phyloP scores from a whole-genome alignment of 306 rosid genomes.

The Pyrus bretschneideri region DNA sequence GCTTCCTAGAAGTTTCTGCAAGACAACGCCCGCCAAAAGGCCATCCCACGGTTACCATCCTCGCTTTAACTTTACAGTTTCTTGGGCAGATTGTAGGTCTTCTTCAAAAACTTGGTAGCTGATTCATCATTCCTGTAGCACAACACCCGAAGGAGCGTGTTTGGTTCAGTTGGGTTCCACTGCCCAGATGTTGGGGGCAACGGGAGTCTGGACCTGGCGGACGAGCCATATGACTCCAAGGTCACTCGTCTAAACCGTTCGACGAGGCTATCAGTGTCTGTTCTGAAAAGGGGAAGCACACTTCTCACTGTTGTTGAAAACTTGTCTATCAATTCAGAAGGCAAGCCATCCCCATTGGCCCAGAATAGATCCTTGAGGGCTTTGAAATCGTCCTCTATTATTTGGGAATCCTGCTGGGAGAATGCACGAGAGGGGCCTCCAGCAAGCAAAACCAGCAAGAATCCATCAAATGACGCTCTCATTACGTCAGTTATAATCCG shows the following conservation, averaged over 20 bases:
- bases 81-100: conserved; percentile 88
- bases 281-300: conserved; percentile 77
- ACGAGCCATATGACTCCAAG: conserved; percentile 67
- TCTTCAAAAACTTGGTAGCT: conserved; percentile 79
- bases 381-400: conserved; percentile 85
- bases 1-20: conserved; percentile 17
- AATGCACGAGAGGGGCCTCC: conserved; percentile 93
- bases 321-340: conserved; percentile 78
- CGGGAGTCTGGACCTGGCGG: conserved; percentile 83
- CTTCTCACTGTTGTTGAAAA: conserved; percentile 57
- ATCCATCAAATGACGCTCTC: conserved; percentile 97
- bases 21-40: neutral
- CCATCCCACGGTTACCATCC: conserved; percentile 15
- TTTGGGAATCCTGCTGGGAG: conserved; percentile 68
- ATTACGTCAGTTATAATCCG: conserved; percentile 74
- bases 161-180: conserved; percentile 89
- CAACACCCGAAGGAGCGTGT: conserved; percentile 80
- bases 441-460: conserved; percentile 89
- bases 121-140: conserved; percentile 84
- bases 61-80: conserved; percentile 42
- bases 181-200: conserved; percentile 93
- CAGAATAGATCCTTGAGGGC: conserved; percentile 73
- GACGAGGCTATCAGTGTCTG: conserved; percentile 68
- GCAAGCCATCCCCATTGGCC: conserved; percentile 95
- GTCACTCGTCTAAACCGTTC: conserved; percentile 72